A percentile compares a stretch with the other conserved stretches of the same genome.
These are phyloP conservation scores for Fusarium veterinarium DNA, from an alignment of 2,329 filamentous ascomycete genomes.

Conservation along the genomic window DNA sequence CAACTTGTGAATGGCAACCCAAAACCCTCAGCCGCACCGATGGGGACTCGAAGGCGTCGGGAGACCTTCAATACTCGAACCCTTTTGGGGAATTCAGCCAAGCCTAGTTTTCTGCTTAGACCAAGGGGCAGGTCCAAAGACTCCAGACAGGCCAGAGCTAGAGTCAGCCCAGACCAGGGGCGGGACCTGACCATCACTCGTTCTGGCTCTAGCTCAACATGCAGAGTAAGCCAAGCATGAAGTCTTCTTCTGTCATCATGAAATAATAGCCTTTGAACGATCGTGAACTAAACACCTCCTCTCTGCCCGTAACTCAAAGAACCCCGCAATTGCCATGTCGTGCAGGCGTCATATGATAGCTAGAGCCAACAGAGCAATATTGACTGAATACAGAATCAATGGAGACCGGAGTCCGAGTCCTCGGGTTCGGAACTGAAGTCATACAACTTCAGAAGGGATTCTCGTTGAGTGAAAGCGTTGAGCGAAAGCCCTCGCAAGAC, in stretches of 20 bases:
- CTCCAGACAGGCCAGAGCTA: slow-evolving; percentile 2
- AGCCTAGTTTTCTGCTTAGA: slow-evolving; percentile 30
- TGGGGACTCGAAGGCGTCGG: slow-evolving; percentile 20
- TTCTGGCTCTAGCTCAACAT: slow-evolving; percentile 18
- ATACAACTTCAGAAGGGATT: slow-evolving; percentile 1
- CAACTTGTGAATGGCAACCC: not conserved
- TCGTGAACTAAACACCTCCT: not conserved
- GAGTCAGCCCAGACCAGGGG: slow-evolving; percentile 3
- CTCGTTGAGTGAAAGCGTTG: slow-evolving; percentile 6
- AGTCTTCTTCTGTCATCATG: slow-evolving; percentile 32
- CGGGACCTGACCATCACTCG: slow-evolving; percentile 16
- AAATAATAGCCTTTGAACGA: slow-evolving; percentile 5
- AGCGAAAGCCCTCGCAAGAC: not conserved
- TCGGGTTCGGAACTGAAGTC: not conserved
- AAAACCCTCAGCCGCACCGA: slow-evolving; percentile 19
- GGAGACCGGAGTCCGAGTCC: slow-evolving; percentile 19
- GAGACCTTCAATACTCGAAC: slow-evolving; percentile 29
- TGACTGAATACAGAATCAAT: not conserved
- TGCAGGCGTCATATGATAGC: slow-evolving; percentile 10
- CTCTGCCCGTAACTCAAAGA: not conserved
- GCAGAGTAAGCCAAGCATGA: slow-evolving; percentile 21
- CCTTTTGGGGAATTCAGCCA: slow-evolving; percentile 30
- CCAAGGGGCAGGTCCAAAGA: slow-evolving; percentile 36
- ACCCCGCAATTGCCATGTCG: slow-evolving; percentile 31
- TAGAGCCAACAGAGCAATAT: not conserved